A percentile compares a stretch with the other conserved stretches of the same genome.
phyloP scores from a whole-genome alignment of 139 green algal genomes.

The Klebsormidium nitens region DNA sequence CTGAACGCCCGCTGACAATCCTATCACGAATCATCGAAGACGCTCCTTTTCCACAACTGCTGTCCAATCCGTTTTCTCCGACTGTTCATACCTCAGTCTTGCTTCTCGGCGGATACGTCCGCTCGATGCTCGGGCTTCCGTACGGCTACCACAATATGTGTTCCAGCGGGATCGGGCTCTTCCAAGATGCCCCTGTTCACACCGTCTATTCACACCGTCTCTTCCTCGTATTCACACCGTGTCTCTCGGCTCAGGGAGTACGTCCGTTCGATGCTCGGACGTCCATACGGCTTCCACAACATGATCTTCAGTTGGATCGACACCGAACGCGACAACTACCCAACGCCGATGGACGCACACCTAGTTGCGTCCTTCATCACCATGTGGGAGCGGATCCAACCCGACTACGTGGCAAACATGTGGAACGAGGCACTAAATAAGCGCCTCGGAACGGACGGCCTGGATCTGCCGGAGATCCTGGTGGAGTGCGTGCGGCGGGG shows the following conservation, averaged over 20 bases:
- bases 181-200: too few species aligned
- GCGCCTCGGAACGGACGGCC: slow-evolving; percentile 9
- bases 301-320: slow-evolving; percentile 46
- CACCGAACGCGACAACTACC: slow-evolving; percentile 18
- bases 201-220: too few species aligned
- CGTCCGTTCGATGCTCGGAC: slow-evolving; percentile 26
- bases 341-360: slow-evolving; percentile 13
- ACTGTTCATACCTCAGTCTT: too few species aligned
- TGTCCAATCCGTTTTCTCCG: too few species aligned
- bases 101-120: too few species aligned
- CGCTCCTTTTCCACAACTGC: too few species aligned
- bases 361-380: slow-evolving; percentile 24
- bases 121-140: too few species aligned
- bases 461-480: slow-evolving; percentile 17
- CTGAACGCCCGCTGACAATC: too few species aligned
- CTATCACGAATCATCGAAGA: too few species aligned
- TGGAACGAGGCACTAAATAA: slow-evolving; percentile 42
- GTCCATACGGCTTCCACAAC: slow-evolving; percentile 33
- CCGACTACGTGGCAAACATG: slow-evolving; percentile 26
- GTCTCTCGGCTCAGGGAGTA: slow-evolving; percentile 14
- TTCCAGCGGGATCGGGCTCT: too few species aligned
- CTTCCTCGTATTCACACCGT: too few species aligned
- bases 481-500: slow-evolving; percentile 16
- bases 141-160: too few species aligned
- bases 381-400: slow-evolving; percentile 32